phyloP scores from a whole-genome alignment of 441 rosid genomes.

The Jatropha multifida region DNA sequence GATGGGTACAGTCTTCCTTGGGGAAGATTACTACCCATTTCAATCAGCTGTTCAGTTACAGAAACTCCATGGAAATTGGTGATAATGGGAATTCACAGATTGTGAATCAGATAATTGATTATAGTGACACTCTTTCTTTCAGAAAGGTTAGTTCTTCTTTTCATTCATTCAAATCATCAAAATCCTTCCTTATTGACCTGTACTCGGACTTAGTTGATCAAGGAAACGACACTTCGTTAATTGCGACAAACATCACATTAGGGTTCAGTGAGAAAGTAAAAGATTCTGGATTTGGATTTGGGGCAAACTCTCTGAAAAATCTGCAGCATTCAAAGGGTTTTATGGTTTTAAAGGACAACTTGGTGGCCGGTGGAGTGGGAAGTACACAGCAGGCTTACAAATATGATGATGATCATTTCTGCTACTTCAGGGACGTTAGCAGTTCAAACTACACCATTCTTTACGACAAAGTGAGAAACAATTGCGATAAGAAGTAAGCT shows the following conservation, averaged over 20 bases:
- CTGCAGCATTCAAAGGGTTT: conserved; percentile 56
- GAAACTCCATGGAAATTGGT: conserved; percentile 53
- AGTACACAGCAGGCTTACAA: conserved; percentile 65
- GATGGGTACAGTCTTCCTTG: conserved; percentile 68
- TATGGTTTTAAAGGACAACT: conserved; percentile 50
- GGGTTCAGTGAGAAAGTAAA: conserved; percentile 51
- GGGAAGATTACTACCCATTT: conserved; percentile 57
- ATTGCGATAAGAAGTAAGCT: conserved; percentile 31
- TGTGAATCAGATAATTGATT: conserved; percentile 59
- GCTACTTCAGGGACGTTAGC: conserved; percentile 79
- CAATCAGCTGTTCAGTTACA: conserved; percentile 51
- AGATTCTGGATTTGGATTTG: conserved; percentile 24
- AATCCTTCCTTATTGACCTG: conserved; percentile 42
- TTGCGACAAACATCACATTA: conserved; percentile 42
- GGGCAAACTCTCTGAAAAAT: conserved; percentile 39
- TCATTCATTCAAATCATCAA: conserved; percentile 34
- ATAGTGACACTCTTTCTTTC: conserved; percentile 43
- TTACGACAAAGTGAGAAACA: conserved; percentile 40
- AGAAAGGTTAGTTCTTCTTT: conserved; percentile 27
- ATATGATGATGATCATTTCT: conserved; percentile 41
- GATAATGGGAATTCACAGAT: conserved; percentile 57
- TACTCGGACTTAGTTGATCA: conserved; percentile 32
- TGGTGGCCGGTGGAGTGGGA: conserved; percentile 51
- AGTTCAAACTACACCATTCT: conserved; percentile 75
- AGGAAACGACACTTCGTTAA: conserved; percentile 35